Base-by-base conservation (phyloP, 2,329 filamentous ascomycete genomes). In the Trichoderma sp. region DNA sequence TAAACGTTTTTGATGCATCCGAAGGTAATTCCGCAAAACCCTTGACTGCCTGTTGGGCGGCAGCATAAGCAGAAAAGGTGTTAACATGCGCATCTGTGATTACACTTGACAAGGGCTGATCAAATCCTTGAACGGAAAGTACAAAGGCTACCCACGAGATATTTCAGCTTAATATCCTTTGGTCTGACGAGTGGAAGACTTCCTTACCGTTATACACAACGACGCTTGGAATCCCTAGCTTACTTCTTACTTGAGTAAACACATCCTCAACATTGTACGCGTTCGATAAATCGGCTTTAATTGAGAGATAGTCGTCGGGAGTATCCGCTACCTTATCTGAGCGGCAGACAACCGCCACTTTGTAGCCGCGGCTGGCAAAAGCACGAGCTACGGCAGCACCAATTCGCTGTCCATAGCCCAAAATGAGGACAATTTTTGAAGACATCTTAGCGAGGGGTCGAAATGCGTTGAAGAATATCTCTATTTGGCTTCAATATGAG, bases 201-300 rank as follows among this genome's bases (percentile, higher is more conserved):
- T 34, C 12, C 36, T 21, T 61, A 69, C 66, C 66, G 2, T 69
- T 69, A 61, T 69, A 69, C 21, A 69, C 36, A 14, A 69, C 56
- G 1, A 69, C 66, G n/a, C 36, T 69, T 15, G 66, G 66, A 15
- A 21, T 36, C 4, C 66, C 66, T 6, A 69, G 21, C 4, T 61
- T 47, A 2, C 30, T n/a, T 32, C 4, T 34, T 9, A 69, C 66
- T 1, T 21, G 21, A 26, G 26, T 11, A n/a, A 61, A 69, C 1
- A 69, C 36, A 8, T 56, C 56, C 18, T 69, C 66, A 2, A 69
- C 56, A 1, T 39, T 61, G 6, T 32, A 60, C 4, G 66, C 66
- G 18, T 69, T 39, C 3, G 66, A 60, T 12, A 69, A 34, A n/a
- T 69, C 66, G 6, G 66, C 66, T 30, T 51, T 60, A 6, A 69